Evolutionary conservation across 345 rosid species (phyloP).

Genomic region (Bretschneidera sinensis): DNA sequence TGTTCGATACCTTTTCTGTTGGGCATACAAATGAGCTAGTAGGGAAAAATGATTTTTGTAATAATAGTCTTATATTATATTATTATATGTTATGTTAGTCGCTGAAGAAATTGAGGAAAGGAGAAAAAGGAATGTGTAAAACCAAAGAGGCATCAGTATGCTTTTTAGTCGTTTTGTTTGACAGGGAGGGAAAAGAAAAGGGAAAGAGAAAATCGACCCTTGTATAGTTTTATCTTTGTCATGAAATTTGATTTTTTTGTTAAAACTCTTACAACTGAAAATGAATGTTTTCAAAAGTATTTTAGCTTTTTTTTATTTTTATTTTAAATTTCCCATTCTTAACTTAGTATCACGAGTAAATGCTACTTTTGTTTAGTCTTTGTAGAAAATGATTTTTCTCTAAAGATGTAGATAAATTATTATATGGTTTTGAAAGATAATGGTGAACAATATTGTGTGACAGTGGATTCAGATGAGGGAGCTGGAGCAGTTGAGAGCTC

Average conservation of each 20-base stretch:
- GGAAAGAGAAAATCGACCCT: neutral
- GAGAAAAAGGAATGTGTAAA: too few relatives aligned
- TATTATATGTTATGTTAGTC: too few relatives aligned
- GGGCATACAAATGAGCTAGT: too few relatives aligned
- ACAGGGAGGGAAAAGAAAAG: too few relatives aligned
- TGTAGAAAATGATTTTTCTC: neutral
- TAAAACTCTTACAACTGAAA: neutral
- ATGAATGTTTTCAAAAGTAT: neutral
- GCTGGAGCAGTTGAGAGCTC: constrained; percentile 33
- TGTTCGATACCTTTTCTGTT: too few relatives aligned
- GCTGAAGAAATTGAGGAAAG: too few relatives aligned
- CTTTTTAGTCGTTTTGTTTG: too few relatives aligned
- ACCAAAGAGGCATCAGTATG: too few relatives aligned
- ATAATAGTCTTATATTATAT: too few relatives aligned
- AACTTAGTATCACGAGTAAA: neutral
- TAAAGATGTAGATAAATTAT: neutral
- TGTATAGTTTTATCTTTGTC: neutral
- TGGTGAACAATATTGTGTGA: constrained; percentile 7
- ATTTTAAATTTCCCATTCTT: neutral
- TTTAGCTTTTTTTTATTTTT: too few relatives aligned
- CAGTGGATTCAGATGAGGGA: constrained; percentile 57
- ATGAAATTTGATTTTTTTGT: too few relatives aligned
- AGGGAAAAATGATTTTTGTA: too few relatives aligned
- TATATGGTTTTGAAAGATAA: neutral
- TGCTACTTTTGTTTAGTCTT: neutral